Evolutionary conservation across 1,284 basidiomycete genomes (phyloP).

Genomic region (Sphaerobolus stellatus): DNA sequence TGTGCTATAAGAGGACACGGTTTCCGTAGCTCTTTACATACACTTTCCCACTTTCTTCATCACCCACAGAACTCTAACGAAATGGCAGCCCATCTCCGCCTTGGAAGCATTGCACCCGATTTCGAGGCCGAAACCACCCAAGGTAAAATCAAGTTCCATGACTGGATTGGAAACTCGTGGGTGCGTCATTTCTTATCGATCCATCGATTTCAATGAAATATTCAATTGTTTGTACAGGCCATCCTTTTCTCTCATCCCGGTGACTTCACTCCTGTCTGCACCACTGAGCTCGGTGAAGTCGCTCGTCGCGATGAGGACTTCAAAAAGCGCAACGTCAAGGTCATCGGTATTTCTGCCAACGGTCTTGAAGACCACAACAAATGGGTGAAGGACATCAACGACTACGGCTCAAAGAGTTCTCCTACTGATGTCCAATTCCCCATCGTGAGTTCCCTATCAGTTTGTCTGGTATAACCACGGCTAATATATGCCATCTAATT

Average conservation of each 20-base stretch:
- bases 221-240: constrained; percentile 45
- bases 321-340: constrained; percentile 84
- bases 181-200: constrained; percentile 39
- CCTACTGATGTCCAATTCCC: constrained; percentile 86
- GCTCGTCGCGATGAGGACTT: constrained; percentile 88
- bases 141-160: constrained; percentile 84
- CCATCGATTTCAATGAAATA: constrained; percentile 18
- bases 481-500: constrained; percentile 1
- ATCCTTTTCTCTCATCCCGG: constrained; percentile 94
- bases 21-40: neutral
- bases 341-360: constrained; percentile 95
- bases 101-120: constrained; percentile 78
- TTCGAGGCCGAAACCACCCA: constrained; percentile 82
- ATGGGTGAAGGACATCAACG: constrained; percentile 94
- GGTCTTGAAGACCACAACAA: constrained; percentile 79
- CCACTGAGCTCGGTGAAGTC: constrained; percentile 96
- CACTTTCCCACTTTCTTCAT: neutral
- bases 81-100: constrained; percentile 50
- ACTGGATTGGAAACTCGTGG: constrained; percentile 90
- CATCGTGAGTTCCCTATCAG: constrained; percentile 65
- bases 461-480: constrained; percentile 13
- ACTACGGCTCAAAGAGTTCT: constrained; percentile 61
- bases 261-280: constrained; percentile 84
- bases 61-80: constrained; percentile 11
- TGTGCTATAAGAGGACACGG: neutral